phyloP scores from a whole-genome alignment of 257 asterid species.

The Solanum pennellii region DNA sequence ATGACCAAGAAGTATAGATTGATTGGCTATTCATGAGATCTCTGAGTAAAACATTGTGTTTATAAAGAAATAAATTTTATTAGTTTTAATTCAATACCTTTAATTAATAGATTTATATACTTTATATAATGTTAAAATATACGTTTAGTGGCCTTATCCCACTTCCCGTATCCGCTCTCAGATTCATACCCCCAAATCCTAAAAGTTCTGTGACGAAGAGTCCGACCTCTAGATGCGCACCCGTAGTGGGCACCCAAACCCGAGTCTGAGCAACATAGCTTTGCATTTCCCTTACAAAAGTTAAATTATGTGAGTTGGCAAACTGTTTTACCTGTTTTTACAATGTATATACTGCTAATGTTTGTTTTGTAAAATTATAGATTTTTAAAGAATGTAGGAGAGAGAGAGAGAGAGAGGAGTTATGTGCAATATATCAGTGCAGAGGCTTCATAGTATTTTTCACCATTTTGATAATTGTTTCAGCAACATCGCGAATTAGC shows the following conservation, averaged over 20 bases:
- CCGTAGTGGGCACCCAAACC: not conserved
- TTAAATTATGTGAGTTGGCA: not conserved
- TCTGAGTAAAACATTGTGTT: not conserved
- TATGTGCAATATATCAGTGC: not conserved
- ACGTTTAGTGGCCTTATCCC: not conserved
- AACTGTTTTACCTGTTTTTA: not conserved
- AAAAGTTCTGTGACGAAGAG: not conserved
- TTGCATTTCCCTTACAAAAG: not conserved
- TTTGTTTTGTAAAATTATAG: not conserved
- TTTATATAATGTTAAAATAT: not conserved
- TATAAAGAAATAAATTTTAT: not conserved
- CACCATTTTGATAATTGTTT: not conserved
- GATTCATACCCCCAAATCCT: not conserved
- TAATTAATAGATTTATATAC: not conserved
- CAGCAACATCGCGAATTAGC: conserved; percentile 27
- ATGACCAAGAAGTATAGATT: not conserved
- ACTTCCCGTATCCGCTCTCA: not conserved
- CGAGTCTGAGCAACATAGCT: not conserved
- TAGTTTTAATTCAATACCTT: not conserved
- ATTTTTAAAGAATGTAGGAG: not conserved
- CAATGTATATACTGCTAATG: not conserved
- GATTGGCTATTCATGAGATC: not conserved
- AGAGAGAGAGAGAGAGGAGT: not conserved
- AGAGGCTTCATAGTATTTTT: not conserved
- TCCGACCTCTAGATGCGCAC: not conserved